Evolutionary conservation across 495 filamentous ascomycete species (phyloP).

Genomic region (Staphylotrichum tortipilum): DNA sequence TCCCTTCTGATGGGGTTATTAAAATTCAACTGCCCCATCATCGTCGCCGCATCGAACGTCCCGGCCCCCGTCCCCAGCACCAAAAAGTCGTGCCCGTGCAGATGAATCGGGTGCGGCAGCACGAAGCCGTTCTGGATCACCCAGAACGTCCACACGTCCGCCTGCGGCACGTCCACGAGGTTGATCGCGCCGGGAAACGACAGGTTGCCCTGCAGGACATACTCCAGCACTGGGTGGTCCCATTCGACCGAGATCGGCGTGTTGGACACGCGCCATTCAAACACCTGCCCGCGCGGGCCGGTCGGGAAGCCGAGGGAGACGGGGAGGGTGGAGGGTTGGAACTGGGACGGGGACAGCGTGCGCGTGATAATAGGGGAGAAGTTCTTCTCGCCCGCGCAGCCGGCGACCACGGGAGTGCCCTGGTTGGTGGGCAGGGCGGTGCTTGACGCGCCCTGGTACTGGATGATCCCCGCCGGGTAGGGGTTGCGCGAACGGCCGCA

Average conservation of each 20-base stretch:
- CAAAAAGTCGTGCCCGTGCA: constrained; percentile 54
- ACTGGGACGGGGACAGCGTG: not conserved
- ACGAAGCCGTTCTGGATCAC: constrained; percentile 31
- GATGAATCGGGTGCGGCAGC: constrained; percentile 43
- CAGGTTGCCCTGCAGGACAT: not conserved
- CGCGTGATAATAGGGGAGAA: constrained; percentile 20
- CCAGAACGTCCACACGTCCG: constrained; percentile 21
- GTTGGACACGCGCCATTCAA: constrained; percentile 23
- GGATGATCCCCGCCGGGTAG: constrained; percentile 27
- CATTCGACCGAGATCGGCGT: constrained; percentile 29
- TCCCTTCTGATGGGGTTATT: constrained; percentile 30
- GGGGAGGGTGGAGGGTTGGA: no score
- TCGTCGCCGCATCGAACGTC: constrained; percentile 23
- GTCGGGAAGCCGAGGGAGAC: not conserved
- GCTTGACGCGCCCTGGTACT: constrained; percentile 29
- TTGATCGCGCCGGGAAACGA: no score
- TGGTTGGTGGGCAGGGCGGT: constrained; percentile 18
- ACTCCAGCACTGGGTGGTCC: constrained; percentile 27
- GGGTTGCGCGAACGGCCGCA: constrained; percentile 6
- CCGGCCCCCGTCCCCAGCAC: constrained; percentile 40
- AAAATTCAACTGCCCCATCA: constrained; percentile 23
- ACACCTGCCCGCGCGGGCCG: not conserved
- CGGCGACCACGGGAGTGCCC: constrained; percentile 13
- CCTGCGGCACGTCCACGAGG: not conserved
- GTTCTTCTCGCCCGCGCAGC: constrained; percentile 17